These are phyloP conservation scores for Candida khao-thaluensis DNA, from an alignment of 805 yeast species.

Conservation along the genomic window DNA sequence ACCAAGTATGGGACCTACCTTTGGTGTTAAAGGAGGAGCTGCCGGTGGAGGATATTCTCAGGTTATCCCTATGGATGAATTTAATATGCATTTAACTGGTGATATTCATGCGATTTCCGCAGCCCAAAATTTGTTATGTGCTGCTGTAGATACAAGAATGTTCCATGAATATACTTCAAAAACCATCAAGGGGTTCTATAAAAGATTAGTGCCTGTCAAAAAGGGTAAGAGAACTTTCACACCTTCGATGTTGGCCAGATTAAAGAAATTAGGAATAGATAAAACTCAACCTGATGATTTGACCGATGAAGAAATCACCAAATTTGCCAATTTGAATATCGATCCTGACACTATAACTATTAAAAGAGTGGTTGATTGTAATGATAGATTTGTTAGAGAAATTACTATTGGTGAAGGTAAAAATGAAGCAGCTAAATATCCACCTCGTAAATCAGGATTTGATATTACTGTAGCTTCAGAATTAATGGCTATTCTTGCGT, in stretches of 20 bases:
- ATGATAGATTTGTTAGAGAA: conserved; percentile 87
- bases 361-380: conserved; percentile 91
- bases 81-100: conserved; percentile 83
- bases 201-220: conserved; percentile 81
- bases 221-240: conserved; percentile 80
- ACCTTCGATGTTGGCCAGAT: conserved; percentile 71
- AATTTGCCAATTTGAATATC: conserved; percentile 81
- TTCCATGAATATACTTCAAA: conserved; percentile 83
- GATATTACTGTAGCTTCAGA: conserved; percentile 97
- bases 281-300: conserved; percentile 79
- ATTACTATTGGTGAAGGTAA: conserved; percentile 89
- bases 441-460: conserved; percentile 83
- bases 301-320: conserved; percentile 68
- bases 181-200: conserved; percentile 71
- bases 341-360: conserved; percentile 89
- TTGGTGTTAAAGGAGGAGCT: conserved; percentile 88
- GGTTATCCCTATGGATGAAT: conserved; percentile 87
- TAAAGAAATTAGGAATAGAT: conserved; percentile 75
- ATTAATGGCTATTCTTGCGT: conserved; percentile 92
- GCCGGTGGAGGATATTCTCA: conserved; percentile 90
- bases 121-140: conserved; percentile 79
- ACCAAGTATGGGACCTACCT: conserved; percentile 88
- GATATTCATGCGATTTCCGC: conserved; percentile 83
- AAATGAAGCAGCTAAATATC: conserved; percentile 77
- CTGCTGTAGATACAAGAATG: conserved; percentile 84